Conservation (phyloP, 1,284 basidiomycete species). For the Pulveroboletus ridleyi region DNA sequence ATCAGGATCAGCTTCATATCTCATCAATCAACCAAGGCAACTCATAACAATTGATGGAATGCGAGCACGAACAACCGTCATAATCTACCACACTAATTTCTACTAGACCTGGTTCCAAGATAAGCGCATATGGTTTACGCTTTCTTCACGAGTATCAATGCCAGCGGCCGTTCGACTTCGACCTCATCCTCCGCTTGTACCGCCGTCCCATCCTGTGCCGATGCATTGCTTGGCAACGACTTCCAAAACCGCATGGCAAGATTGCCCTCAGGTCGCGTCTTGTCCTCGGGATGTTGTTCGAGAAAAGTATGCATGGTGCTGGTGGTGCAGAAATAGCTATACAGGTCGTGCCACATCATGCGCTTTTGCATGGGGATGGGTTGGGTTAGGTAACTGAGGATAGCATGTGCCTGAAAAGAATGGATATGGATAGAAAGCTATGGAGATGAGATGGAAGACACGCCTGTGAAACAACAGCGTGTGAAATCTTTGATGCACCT, state of each 20-base stretch:
- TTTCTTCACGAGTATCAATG: too few relatives aligned
- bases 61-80: too few relatives aligned
- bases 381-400: conserved; percentile 49
- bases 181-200: conserved; percentile 52
- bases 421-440: neutral
- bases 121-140: conserved; percentile 11
- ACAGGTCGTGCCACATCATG: conserved; percentile 70
- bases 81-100: too few relatives aligned
- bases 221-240: conserved; percentile 48
- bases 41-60: too few relatives aligned
- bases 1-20: too few relatives aligned
- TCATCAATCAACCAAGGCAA: too few relatives aligned
- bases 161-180: too few relatives aligned
- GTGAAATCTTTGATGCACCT: conserved; percentile 46
- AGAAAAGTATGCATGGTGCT: conserved; percentile 78
- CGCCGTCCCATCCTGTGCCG: conserved; percentile 41
- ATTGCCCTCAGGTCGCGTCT: conserved; percentile 55
- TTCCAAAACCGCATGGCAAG: conserved; percentile 69
- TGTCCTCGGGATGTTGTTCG: conserved; percentile 69
- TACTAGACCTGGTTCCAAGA: too few relatives aligned
- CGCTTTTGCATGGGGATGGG: conserved; percentile 67
- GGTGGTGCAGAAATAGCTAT: conserved; percentile 76
- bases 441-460: neutral
- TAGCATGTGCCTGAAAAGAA: conserved; percentile 42
- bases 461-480: conserved; percentile 35